Evolutionary conservation across 805 yeast genomes (phyloP).

Genomic region (Kodamaea kaohsiungensis): DNA sequence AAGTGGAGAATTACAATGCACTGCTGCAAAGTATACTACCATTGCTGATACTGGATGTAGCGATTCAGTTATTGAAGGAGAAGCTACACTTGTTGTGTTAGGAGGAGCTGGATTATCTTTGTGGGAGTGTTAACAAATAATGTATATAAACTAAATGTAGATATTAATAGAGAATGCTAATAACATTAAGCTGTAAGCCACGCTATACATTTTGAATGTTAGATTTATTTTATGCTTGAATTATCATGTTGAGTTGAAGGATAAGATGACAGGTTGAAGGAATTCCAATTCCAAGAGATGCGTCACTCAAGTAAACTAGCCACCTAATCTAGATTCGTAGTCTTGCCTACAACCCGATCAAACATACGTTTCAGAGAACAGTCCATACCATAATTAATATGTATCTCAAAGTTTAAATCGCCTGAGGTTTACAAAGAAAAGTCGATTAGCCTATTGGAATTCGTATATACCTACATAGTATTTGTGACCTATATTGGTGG

Average conservation of each 20-base stretch:
- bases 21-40: constrained; percentile 61
- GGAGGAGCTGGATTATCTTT: constrained; percentile 81
- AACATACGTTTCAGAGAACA: not conserved
- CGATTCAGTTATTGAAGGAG: constrained; percentile 36
- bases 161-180: not conserved
- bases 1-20: constrained; percentile 21
- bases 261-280: not conserved
- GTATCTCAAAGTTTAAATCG: not conserved
- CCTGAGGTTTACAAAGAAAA: not conserved
- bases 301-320: not conserved
- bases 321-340: not conserved
- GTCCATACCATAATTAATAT: not conserved
- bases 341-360: not conserved
- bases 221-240: no score
- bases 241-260: not conserved
- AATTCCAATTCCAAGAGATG: not conserved
- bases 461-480: not conserved
- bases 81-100: constrained; percentile 42
- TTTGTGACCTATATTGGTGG: not conserved
- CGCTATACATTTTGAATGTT: no score
- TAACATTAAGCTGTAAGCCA: no score
- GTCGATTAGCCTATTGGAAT: not conserved
- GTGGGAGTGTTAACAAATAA: constrained; percentile 32
- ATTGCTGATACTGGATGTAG: constrained; percentile 89
- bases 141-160: constrained; percentile 1